Evolutionary conservation across 164 flowering plant genomes (phyloP).

Genomic region (Nymphaea colorata): DNA sequence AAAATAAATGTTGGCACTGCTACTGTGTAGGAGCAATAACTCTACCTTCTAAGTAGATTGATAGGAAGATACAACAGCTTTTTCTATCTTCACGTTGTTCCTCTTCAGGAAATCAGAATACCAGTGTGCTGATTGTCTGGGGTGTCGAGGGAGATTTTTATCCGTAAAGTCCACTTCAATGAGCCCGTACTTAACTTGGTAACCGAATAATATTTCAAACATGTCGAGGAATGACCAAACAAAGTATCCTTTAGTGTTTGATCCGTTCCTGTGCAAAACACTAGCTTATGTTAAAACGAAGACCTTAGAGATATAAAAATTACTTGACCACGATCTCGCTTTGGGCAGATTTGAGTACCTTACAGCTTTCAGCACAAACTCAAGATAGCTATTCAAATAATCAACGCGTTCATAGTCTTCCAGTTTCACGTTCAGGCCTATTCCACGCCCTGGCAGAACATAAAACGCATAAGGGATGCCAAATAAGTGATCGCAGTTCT

Average conservation of each 20-base stretch:
- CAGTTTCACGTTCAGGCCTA: constrained; percentile 10
- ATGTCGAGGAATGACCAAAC: constrained; percentile 42
- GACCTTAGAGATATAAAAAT: not conserved
- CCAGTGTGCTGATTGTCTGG: constrained; percentile 29
- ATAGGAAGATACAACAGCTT: too few species aligned
- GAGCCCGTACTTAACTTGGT: constrained; percentile 18
- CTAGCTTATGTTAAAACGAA: not conserved
- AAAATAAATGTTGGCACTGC: too few species aligned
- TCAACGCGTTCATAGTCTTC: constrained; percentile 24
- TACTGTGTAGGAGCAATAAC: too few species aligned
- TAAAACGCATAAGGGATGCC: not conserved
- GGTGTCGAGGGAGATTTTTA: constrained; percentile 17
- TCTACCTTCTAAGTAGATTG: too few species aligned
- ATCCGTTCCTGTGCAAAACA: constrained; percentile 25
- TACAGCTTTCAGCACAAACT: constrained; percentile 26
- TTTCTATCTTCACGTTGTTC: not conserved
- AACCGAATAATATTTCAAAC: constrained; percentile 31
- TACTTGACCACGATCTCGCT: too few species aligned
- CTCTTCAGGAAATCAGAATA: constrained; percentile 26
- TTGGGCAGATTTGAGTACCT: constrained; percentile 14
- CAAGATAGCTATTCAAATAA: constrained; percentile 21
- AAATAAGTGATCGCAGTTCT: not conserved
- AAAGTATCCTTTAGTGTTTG: constrained; percentile 35
- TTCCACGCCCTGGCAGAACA: constrained; percentile 15
- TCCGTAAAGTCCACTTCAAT: constrained; percentile 25